Evolutionary conservation across 1,284 basidiomycete species (phyloP), one percentile per base, ranked within the genome.

Genomic region (Golubevia pallescens): DNA sequence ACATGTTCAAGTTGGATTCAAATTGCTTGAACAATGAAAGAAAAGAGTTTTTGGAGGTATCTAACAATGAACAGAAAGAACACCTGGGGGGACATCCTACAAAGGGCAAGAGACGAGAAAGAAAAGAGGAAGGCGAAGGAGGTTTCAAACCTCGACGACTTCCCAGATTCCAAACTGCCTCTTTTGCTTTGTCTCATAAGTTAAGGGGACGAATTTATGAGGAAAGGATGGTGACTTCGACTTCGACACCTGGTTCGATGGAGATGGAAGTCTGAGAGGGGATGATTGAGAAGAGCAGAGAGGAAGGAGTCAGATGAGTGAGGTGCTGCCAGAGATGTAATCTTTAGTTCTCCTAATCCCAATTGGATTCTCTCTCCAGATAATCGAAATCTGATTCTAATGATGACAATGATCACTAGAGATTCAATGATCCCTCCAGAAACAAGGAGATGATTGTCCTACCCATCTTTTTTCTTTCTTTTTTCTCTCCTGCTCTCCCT

Each of bases 201-300:
- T 48, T 48, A 48, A 10, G 10, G 34, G 34, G 3, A 10, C n/a
- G n/a, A n/a, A 38, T 38, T 63, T 54, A 62, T 55, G 79, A 72
- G 74, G 75, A 87, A 81, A 94, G 95, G 88, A 98, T 97, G 86
- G 95, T 97, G 78, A 99, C 96, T 89, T 99, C 96, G 86, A 98
- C 96, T 89, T 99, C 96, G 75, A 99, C 96, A 88, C 96, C 96
- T 78, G 95, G 94, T 89, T 98, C 96, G 88, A 99, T 91, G 87
- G 93, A 94, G 89, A 98, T 97, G 87, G 93, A 95, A 74, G 96
- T 98, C 94, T 96, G 82, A 8, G 71, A 58, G 61, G 13, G 52
- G 19, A 19, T 56, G 54, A 66, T 23, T 38, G 20, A n/a, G 20
- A 14, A 32, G 61, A 6, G 4, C 2, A 7, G 6, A 51, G 34